These are phyloP conservation scores for Neoconidiobolus thromboides DNA, from an alignment of 371 early-diverging fungal species.

Conservation along the genomic window DNA sequence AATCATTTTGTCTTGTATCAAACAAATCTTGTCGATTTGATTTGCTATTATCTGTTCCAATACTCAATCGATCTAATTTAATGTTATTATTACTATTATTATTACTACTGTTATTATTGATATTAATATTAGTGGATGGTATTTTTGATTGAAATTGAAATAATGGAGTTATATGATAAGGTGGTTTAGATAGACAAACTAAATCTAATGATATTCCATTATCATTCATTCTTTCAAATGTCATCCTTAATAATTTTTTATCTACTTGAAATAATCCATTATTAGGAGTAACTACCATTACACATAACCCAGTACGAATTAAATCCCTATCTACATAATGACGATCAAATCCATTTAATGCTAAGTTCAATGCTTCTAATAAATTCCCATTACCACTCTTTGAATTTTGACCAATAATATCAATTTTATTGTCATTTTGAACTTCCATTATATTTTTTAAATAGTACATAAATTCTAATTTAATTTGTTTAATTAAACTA, in stretches of 20 bases:
- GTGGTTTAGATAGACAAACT: conserved; percentile 71
- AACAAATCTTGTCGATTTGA: conserved; percentile 5
- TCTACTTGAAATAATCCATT: conserved; percentile 74
- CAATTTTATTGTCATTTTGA: conserved; percentile 23
- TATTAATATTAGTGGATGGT: conserved; percentile 8
- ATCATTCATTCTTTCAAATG: conserved; percentile 88
- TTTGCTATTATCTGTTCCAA: conserved; percentile 12
- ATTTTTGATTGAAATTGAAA: conserved; percentile 44
- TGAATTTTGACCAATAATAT: conserved; percentile 42
- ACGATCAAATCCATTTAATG: conserved; percentile 81
- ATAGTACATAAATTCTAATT: conserved; percentile 60
- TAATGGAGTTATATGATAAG: conserved; percentile 75
- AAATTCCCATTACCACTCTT: conserved; percentile 78
- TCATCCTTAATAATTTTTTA: conserved; percentile 62
- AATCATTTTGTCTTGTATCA: conserved; percentile 3
- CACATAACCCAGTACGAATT: conserved; percentile 73
- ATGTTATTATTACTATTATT: not conserved
- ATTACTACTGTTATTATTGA: too few relatives aligned
- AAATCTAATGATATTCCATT: conserved; percentile 84
- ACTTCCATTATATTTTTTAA: conserved; percentile 51
- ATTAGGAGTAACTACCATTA: conserved; percentile 79
- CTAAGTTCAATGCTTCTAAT: conserved; percentile 86
- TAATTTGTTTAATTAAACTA: conserved; percentile 45
- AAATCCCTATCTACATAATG: conserved; percentile 87
- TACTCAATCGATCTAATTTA: conserved; percentile 9